A percentile compares a stretch with the other conserved stretches of the same genome.
Evolutionary conservation across 768 basidiomycete species (phyloP).

Genomic region (Hypsizygus marmoreus): DNA sequence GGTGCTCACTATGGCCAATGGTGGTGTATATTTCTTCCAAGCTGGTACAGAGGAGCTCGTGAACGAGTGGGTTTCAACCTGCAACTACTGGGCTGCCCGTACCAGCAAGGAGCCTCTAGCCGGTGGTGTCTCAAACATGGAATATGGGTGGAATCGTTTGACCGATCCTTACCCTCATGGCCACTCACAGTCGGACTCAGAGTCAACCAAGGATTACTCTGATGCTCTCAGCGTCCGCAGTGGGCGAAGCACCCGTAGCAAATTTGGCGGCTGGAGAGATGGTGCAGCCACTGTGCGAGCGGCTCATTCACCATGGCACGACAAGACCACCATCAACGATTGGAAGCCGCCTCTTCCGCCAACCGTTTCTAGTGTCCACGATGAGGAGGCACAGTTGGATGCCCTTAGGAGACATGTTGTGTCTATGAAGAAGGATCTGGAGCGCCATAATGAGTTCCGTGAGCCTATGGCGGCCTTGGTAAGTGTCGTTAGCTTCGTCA

Average conservation of each 20-base stretch:
- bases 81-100: constrained; percentile 99
- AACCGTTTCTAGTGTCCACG: constrained; percentile 78
- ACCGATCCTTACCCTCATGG: constrained; percentile 51
- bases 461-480: constrained; percentile 84
- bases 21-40: constrained; percentile 97
- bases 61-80: constrained; percentile 97
- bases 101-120: constrained; percentile 93
- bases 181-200: constrained; percentile 61
- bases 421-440: constrained; percentile 75
- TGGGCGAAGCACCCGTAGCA: constrained; percentile 72
- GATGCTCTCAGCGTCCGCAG: constrained; percentile 78
- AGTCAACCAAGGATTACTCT: constrained; percentile 47
- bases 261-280: constrained; percentile 69
- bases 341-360: constrained; percentile 94
- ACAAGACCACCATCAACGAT: constrained; percentile 81
- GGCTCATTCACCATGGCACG: constrained; percentile 71
- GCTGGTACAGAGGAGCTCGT: constrained; percentile 99
- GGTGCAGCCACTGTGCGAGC: constrained; percentile 65
- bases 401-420: constrained; percentile 81
- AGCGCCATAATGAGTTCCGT: constrained; percentile 80
- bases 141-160: constrained; percentile 95
- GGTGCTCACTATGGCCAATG: constrained; percentile 85
- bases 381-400: constrained; percentile 93
- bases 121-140: constrained; percentile 98
- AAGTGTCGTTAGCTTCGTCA: constrained; percentile 12